phyloP scores from a whole-genome alignment of 768 basidiomycete species.

The Lentinula sp. region DNA sequence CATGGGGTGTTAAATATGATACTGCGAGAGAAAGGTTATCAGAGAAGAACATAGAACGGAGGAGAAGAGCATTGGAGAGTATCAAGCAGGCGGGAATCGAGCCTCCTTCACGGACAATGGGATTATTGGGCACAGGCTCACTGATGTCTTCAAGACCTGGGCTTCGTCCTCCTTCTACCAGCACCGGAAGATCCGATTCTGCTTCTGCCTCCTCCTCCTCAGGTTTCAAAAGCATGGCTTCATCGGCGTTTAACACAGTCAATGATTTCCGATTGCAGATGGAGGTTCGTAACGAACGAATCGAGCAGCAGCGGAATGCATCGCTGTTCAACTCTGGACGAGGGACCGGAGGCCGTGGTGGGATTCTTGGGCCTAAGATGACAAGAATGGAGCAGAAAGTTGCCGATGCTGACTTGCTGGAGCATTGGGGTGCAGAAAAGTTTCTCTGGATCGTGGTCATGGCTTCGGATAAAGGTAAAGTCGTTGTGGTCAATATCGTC shows the following conservation, averaged over 20 bases:
- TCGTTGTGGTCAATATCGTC: neutral
- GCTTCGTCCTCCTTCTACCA: neutral
- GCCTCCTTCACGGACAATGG: neutral
- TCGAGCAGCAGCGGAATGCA: neutral
- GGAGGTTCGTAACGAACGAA: neutral
- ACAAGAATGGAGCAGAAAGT: neutral
- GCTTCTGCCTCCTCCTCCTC: neutral
- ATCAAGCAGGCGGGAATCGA: neutral
- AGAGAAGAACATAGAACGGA: conserved; percentile 11
- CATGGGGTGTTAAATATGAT: conserved; percentile 14
- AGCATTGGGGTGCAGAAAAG: neutral
- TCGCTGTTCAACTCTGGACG: neutral
- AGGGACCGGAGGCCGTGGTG: neutral
- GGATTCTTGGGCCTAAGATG: neutral
- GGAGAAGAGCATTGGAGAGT: conserved; percentile 4
- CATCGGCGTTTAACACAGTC: neutral
- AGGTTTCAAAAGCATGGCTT: neutral
- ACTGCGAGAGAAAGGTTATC: conserved; percentile 8
- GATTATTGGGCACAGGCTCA: neutral
- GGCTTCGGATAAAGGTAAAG: conserved; percentile 3
- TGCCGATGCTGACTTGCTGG: conserved; percentile 1
- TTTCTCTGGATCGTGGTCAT: conserved; percentile 4
- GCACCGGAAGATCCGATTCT: neutral
- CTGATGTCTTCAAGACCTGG: neutral
- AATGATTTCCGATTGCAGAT: neutral